A percentile compares a stretch with the other conserved stretches of the same genome.
Conservation (phyloP, 495 filamentous ascomycete genomes). For the Neurospora tetrasperma region DNA sequence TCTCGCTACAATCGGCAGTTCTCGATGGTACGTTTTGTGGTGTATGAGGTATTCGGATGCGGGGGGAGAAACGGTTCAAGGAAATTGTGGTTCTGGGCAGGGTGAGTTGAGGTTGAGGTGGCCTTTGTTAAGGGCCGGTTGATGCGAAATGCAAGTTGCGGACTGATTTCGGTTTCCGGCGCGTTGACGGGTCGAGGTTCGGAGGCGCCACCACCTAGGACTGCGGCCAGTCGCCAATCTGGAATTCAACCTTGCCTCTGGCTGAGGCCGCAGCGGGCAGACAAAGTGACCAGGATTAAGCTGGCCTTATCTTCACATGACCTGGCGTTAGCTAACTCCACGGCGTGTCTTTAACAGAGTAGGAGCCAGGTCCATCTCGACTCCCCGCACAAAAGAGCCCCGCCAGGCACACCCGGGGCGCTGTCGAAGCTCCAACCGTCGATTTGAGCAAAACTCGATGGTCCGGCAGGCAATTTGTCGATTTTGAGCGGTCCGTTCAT, state of each 20-base stretch:
- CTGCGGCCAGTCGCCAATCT: neutral
- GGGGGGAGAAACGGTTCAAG: neutral
- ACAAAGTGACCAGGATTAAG: neutral
- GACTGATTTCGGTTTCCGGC: neutral
- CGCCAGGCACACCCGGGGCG: neutral
- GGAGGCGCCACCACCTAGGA: neutral
- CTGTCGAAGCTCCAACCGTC: neutral
- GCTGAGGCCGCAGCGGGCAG: neutral
- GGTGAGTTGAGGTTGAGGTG: neutral
- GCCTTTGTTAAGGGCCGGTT: neutral
- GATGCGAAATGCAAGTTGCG: neutral
- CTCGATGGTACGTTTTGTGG: neutral
- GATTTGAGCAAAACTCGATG: neutral
- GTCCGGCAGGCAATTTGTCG: neutral
- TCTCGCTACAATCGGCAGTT: neutral
- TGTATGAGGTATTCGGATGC: neutral
- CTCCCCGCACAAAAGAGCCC: neutral
- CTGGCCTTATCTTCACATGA: slow-evolving; percentile 10
- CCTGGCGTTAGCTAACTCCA: neutral
- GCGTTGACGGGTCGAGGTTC: neutral
- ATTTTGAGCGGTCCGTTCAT: neutral
- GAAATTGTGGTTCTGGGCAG: neutral
- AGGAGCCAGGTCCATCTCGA: neutral
- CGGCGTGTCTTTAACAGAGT: neutral
- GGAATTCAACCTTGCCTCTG: neutral